Conservation (phyloP, 495 filamentous ascomycete genomes). For the Parachaetomium inaequale region DNA sequence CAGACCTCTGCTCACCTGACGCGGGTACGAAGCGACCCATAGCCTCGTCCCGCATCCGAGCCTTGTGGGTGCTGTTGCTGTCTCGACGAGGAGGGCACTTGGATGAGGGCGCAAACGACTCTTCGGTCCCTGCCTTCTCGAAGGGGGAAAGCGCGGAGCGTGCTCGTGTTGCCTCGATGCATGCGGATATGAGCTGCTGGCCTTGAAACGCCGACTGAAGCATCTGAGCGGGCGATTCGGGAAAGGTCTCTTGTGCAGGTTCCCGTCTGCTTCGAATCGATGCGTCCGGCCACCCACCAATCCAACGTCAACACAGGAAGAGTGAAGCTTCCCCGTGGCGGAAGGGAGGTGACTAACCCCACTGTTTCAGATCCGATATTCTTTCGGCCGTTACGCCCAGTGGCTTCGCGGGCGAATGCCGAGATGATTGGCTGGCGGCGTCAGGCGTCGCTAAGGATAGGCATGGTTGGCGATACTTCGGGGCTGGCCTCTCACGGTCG, state of each 20-base stretch:
- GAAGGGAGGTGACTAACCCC: conserved; percentile 24
- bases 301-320: conserved; percentile 21
- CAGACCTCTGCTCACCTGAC: not conserved
- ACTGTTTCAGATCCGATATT: conserved; percentile 36
- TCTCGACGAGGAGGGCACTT: not conserved
- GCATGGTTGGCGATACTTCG: conserved; percentile 9
- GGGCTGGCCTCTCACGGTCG: conserved; percentile 2
- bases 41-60: conserved; percentile 1
- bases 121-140: conserved; percentile 14
- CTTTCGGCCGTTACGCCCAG: conserved; percentile 36
- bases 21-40: conserved; percentile 7
- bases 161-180: conserved; percentile 31
- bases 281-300: conserved; percentile 32
- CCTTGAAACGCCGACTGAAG: conserved; percentile 18
- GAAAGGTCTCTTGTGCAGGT: conserved; percentile 38
- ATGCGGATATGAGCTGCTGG: conserved; percentile 29
- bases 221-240: conserved; percentile 24
- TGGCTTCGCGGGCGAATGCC: conserved; percentile 9
- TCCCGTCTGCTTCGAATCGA: conserved; percentile 35
- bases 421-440: conserved; percentile 25
- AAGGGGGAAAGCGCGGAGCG: conserved; percentile 20
- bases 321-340: conserved; percentile 18
- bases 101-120: conserved; percentile 17
- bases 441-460: conserved; percentile 8
- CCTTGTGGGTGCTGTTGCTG: not conserved